Evolutionary conservation across 768 basidiomycete genomes (phyloP).

Genomic region (Leccinum subgranulosum): DNA sequence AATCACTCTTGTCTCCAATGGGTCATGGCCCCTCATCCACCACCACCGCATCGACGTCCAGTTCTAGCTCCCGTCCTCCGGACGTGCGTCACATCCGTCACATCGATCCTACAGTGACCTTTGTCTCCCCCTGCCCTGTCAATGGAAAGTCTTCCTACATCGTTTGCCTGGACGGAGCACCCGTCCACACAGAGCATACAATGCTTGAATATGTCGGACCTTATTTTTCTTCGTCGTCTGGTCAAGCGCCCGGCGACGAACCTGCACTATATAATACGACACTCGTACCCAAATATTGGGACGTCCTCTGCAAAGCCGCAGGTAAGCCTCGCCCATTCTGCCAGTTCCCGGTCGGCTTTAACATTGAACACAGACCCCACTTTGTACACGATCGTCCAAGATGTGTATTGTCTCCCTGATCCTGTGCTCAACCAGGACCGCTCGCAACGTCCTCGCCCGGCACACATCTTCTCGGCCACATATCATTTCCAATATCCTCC

Average conservation of each 20-base stretch:
- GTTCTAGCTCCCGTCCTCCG: background rate
- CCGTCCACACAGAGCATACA: slow-evolving; percentile 52
- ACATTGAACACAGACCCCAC: slow-evolving; percentile 54
- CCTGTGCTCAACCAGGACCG: slow-evolving; percentile 17
- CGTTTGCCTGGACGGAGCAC: slow-evolving; percentile 46
- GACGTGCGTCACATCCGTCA: slow-evolving; percentile 47
- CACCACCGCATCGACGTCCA: background rate
- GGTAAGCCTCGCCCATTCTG: slow-evolving; percentile 38
- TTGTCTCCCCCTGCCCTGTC: slow-evolving; percentile 47
- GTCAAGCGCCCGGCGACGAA: slow-evolving; percentile 24
- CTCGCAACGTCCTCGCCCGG: slow-evolving; percentile 24
- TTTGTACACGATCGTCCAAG: slow-evolving; percentile 62
- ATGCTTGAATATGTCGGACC: slow-evolving; percentile 32
- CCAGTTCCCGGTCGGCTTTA: background rate
- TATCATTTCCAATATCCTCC: slow-evolving; percentile 52
- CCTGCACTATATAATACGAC: slow-evolving; percentile 54
- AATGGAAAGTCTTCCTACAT: slow-evolving; percentile 54
- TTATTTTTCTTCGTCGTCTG: slow-evolving; percentile 30
- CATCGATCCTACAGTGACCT: slow-evolving; percentile 69
- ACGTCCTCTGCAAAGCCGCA: slow-evolving; percentile 48
- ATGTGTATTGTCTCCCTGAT: slow-evolving; percentile 41
- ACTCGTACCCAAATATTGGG: slow-evolving; percentile 66
- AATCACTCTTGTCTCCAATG: slow-evolving; percentile 8
- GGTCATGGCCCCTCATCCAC: background rate
- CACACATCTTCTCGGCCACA: slow-evolving; percentile 51